These are phyloP conservation scores for Prunella vulgaris DNA, from an alignment of 257 asterid genomes.

Conservation along the genomic window DNA sequence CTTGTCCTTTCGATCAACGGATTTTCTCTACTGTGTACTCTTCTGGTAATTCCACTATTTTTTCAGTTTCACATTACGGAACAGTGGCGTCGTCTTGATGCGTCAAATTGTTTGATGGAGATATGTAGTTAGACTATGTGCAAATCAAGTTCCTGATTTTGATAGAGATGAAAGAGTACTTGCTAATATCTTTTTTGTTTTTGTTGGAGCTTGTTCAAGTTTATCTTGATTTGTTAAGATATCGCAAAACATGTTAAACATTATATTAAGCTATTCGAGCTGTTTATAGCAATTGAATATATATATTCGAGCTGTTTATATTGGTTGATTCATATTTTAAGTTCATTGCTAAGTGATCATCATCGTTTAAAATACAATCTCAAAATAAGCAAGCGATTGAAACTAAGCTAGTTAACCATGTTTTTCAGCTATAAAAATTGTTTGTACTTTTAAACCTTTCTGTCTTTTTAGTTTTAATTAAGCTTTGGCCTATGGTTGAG, in stretches of 20 bases:
- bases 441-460: not conserved
- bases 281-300: too few species aligned
- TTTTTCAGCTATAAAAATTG: not conserved
- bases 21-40: slow-evolving; percentile 90
- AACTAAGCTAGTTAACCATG: not conserved
- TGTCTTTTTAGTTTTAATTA: not conserved
- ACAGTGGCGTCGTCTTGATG: not conserved
- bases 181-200: not conserved
- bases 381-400: not conserved
- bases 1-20: slow-evolving; percentile 92
- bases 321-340: not conserved
- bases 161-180: not conserved
- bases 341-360: slow-evolving; percentile 5
- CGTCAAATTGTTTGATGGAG: not conserved
- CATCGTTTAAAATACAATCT: not conserved
- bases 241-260: not conserved
- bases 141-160: not conserved
- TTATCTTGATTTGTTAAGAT: slow-evolving; percentile 9
- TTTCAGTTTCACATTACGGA: slow-evolving; percentile 4
- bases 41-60: slow-evolving; percentile 44
- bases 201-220: not conserved
- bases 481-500: not conserved
- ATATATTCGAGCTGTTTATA: slow-evolving; percentile 10
- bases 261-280: slow-evolving; percentile 13
- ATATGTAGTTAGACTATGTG: slow-evolving; percentile 6